These are phyloP conservation scores for Leucosporidium scottii DNA, from an alignment of 768 basidiomycete species.

Conservation along the genomic window DNA sequence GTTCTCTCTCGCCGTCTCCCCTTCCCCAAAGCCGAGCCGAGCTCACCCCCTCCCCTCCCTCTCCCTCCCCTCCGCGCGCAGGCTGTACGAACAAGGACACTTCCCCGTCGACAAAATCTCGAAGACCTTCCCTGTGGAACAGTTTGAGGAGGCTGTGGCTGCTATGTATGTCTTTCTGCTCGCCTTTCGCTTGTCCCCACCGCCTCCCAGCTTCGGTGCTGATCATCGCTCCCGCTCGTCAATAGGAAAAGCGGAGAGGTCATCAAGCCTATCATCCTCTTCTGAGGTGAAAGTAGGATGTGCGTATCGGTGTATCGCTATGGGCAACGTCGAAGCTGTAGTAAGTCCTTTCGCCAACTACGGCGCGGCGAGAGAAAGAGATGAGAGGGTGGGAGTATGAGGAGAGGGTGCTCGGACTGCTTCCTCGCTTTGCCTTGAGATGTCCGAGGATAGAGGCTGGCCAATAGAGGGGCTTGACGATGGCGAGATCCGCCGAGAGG, in stretches of 20 bases:
- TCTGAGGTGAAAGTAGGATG: background rate
- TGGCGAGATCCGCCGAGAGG: too few species aligned
- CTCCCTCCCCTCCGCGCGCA: background rate
- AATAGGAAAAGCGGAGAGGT: background rate
- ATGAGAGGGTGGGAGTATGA: too few species aligned
- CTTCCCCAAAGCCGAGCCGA: too few species aligned
- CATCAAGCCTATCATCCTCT: background rate
- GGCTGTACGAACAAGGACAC: conserved; percentile 33
- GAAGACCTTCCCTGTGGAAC: conserved; percentile 33
- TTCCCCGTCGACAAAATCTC: conserved; percentile 38
- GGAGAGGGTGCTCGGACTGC: too few species aligned
- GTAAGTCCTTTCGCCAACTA: too few species aligned
- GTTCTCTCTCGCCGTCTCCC: background rate
- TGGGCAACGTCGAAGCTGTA: too few species aligned
- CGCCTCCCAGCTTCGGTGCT: background rate
- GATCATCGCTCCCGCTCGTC: background rate
- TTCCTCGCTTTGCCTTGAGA: too few species aligned
- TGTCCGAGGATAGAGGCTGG: too few species aligned
- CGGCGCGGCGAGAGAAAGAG: too few species aligned
- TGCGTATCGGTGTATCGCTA: too few species aligned
- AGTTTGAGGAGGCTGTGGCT: conserved; percentile 34
- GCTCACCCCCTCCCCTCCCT: too few species aligned
- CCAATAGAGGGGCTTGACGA: too few species aligned
- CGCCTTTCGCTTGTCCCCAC: background rate
- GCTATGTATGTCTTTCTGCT: conserved; percentile 18